Conservation (phyloP, 2,329 filamentous ascomycete genomes). For the Fusarium sp. region DNA sequence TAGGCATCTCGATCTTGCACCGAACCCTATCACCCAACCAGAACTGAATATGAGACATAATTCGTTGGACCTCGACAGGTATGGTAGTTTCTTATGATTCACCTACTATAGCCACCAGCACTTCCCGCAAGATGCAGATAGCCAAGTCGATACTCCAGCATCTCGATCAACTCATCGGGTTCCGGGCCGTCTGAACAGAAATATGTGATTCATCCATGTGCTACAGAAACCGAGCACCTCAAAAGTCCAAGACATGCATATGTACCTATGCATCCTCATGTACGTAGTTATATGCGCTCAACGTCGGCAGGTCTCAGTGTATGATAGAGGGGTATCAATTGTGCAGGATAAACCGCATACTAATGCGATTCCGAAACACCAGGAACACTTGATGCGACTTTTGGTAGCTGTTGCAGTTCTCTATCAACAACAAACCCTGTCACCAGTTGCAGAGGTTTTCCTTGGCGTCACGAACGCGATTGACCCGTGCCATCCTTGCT, state of each 20-base stretch:
- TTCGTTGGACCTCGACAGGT: not conserved
- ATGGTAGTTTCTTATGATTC: not conserved
- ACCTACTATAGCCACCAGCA: not conserved
- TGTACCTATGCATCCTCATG: not conserved
- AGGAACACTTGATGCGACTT: slow-evolving; percentile 10
- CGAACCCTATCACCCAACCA: not conserved
- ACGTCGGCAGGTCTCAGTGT: not conserved
- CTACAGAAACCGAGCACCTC: not conserved
- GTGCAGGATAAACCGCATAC: not conserved
- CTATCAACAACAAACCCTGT: slow-evolving; percentile 13
- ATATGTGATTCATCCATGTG: not conserved
- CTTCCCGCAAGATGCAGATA: not conserved
- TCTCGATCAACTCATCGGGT: not conserved
- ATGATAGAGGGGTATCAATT: not conserved
- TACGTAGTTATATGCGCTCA: not conserved
- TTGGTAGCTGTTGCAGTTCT: slow-evolving; percentile 7
- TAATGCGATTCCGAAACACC: slow-evolving; percentile 7
- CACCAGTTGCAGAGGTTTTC: slow-evolving; percentile 1
- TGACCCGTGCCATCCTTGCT: slow-evolving; percentile 28
- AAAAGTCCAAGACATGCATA: not conserved
- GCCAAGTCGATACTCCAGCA: not conserved
- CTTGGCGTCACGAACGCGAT: slow-evolving; percentile 6
- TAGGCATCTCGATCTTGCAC: not conserved
- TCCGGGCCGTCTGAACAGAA: not conserved
- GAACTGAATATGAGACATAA: not conserved